phyloP scores from a whole-genome alignment of 2,329 filamentous ascomycete species.

The Teratosphaeriaceae sp. region DNA sequence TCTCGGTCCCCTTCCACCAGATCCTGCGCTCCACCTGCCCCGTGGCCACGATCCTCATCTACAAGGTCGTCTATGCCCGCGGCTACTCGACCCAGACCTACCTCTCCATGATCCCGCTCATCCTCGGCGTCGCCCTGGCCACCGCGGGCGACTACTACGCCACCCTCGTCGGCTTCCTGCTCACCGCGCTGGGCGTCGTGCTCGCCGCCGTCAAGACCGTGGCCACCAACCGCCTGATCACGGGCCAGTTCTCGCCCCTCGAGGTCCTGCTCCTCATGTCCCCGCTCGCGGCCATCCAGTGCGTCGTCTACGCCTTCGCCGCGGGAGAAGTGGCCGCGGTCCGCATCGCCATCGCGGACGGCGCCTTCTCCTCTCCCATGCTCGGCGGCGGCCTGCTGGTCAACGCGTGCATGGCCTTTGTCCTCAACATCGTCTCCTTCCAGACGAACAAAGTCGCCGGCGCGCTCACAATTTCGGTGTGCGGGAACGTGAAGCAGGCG shows the following conservation, averaged over 20 bases:
- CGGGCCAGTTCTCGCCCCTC: conserved; percentile 52
- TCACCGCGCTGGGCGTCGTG: conserved; percentile 32
- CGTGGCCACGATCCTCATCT: conserved; percentile 56
- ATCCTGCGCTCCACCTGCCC: conserved; percentile 56
- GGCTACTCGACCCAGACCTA: conserved; percentile 52
- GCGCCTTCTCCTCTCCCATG: conserved; percentile 16
- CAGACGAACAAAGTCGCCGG: conserved; percentile 34
- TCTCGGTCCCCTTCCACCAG: conserved; percentile 59
- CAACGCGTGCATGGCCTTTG: conserved; percentile 29
- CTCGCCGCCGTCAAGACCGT: conserved; percentile 48
- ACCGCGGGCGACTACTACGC: conserved; percentile 59
- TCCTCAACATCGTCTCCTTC: conserved; percentile 33
- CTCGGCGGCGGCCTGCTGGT: conserved; percentile 21
- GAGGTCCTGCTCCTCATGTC: conserved; percentile 58
- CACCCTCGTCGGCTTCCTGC: conserved; percentile 43
- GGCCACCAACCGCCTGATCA: conserved; percentile 58
- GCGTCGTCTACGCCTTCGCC: conserved; percentile 45
- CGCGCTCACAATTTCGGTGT: conserved; percentile 31
- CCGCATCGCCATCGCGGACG: conserved; percentile 13
- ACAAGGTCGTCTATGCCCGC: conserved; percentile 49
- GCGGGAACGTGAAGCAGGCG: conserved; percentile 32
- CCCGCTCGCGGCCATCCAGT: conserved; percentile 52
- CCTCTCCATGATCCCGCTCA: conserved; percentile 52
- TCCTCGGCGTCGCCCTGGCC: conserved; percentile 52
- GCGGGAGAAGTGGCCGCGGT: conserved; percentile 42